Base-by-base conservation (phyloP, 257 asterid species). In the Cinchona pubescens region DNA sequence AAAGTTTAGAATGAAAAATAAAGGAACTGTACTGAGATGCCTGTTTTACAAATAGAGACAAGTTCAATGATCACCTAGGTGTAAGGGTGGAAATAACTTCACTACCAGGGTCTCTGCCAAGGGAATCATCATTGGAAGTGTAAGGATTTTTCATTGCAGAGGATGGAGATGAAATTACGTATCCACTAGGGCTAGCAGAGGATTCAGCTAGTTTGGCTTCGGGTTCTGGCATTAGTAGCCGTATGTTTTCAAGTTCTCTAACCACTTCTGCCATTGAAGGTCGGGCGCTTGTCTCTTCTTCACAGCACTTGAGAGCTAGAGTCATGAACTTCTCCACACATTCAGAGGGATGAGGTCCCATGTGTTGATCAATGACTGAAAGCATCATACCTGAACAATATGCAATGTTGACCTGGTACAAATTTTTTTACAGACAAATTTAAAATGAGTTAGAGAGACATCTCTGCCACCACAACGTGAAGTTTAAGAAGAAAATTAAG, bases 321-420 rank as follows among this genome's bases (percentile, higher is more conserved):
- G 64, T 68, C 60, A 76, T 42, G 64, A 83, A 83, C 72, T 77
- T 79, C 75, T 83, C 64, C 48, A 83, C 78, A n/a, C 86, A 77
- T 45, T 83, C 86, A 5, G 75, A 56, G 23, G 82, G 77, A 72
- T 83, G 71, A n/a, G 84, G 63, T 37, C 86, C 84, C 68, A 83
- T 74, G 34, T 55, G 61, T 30, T 69, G 73, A 43, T 83, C 86
- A 7, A 83, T 76, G 30, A 79, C 76, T 12, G 83, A 80, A 74
- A 81, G 73, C 30, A 79, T 71, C 80, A 81, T 77, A 37, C 97
- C 96, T 37, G 92, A 83, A 70, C 83, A 88, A 72, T 85, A 81
- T 1, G 97, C 96, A 48, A 56, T 69, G 74, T 89, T 94, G n/a
- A 94, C 98, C 98, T 94, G 79, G 69, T 64, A 42, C 72, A 74